Evolutionary conservation across 1,284 basidiomycete genomes (phyloP).

Genomic region (Melampsora abietis-canadensis): DNA sequence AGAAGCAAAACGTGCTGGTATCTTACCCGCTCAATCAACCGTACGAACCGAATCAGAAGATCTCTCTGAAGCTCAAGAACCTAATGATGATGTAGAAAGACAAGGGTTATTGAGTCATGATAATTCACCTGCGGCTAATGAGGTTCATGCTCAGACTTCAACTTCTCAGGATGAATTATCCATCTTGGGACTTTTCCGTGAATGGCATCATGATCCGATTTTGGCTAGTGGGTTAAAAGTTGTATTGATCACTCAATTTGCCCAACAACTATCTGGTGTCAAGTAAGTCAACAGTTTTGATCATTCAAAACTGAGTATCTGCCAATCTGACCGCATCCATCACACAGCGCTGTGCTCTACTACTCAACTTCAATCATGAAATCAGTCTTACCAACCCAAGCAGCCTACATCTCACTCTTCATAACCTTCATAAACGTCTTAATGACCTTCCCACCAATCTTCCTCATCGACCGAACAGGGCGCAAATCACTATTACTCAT

Average conservation of each 20-base stretch:
- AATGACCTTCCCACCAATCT: constrained; percentile 76
- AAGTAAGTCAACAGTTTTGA: constrained; percentile 7
- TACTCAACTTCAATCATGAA: constrained; percentile 83
- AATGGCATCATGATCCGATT: constrained; percentile 28
- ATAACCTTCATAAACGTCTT: constrained; percentile 67
- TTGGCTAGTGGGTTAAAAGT: constrained; percentile 18
- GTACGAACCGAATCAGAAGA: background rate
- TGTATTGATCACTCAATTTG: constrained; percentile 32
- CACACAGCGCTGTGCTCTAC: constrained; percentile 65
- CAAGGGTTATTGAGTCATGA: constrained; percentile 8
- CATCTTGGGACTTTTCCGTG: background rate
- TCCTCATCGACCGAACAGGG: constrained; percentile 67
- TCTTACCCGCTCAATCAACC: background rate
- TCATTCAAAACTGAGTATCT: background rate
- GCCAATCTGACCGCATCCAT: background rate
- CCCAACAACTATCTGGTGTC: constrained; percentile 42
- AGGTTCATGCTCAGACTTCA: background rate
- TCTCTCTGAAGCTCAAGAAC: background rate
- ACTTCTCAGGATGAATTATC: background rate
- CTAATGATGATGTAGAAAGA: constrained; percentile 1
- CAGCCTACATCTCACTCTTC: constrained; percentile 71
- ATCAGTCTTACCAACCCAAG: constrained; percentile 69
- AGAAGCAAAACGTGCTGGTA: background rate
- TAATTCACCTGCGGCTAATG: background rate
- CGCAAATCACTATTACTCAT: constrained; percentile 55